Percentiles rank a stretch among this genome's conserved stretches.
These are phyloP conservation scores for Trichosanthes cucumerina DNA, from an alignment of 306 rosid species.

Conservation along the genomic window DNA sequence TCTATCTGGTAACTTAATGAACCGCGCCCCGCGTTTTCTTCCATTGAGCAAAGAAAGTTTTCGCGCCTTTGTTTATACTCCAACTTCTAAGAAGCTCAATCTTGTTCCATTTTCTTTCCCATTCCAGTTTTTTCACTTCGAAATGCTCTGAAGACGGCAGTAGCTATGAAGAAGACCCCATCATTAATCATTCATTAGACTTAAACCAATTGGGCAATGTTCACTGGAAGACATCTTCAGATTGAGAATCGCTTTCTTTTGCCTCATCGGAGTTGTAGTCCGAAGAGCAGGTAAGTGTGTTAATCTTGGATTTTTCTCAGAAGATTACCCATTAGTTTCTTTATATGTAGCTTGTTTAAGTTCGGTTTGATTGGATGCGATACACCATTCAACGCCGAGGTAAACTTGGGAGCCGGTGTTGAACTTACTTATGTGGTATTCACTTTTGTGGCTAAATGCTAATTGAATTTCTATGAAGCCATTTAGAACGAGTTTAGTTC, in stretches of 20 bases:
- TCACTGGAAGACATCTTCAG: not conserved
- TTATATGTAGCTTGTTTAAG: not conserved
- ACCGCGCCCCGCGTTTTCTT: not conserved
- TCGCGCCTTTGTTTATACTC: not conserved
- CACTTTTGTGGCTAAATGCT: not conserved
- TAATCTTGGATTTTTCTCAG: not conserved
- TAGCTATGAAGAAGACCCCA: not conserved
- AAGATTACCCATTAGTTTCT: not conserved
- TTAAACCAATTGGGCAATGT: not conserved
- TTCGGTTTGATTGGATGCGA: not conserved
- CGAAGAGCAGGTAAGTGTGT: not conserved
- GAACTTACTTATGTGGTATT: not conserved
- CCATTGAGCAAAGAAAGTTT: not conserved
- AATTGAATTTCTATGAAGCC: slow-evolving; percentile 25
- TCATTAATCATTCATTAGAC: not conserved
- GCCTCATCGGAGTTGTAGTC: not conserved
- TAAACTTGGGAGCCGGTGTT: not conserved
- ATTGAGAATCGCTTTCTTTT: not conserved
- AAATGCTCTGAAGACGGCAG: not conserved
- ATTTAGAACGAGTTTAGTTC: slow-evolving; percentile 20
- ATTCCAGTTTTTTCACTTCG: not conserved
- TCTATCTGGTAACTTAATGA: too few species aligned
- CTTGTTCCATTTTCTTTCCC: not conserved
- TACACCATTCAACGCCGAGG: not conserved
- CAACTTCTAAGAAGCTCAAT: not conserved